Evolutionary conservation across 2,329 filamentous ascomycete species (phyloP), one percentile per base, ranked within the genome.

Genomic region (Cercospora sp.): DNA sequence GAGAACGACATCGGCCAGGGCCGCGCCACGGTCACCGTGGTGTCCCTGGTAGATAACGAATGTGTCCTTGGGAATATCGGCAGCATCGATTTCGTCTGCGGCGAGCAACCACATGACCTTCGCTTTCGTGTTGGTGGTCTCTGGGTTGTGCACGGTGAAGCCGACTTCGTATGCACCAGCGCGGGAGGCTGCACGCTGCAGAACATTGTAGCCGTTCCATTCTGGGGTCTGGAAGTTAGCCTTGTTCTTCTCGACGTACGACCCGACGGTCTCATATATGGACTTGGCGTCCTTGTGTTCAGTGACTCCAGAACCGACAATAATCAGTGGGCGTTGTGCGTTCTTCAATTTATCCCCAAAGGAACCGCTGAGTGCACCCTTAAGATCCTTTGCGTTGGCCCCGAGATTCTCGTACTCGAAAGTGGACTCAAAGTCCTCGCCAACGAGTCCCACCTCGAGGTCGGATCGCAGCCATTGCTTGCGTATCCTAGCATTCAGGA

Each of bases 11-110:
- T 99, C 94, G 60, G 95, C 95, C 69, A 97, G 88, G 81, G 96
- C 91, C 65, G 95, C 95, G 72, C 94, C 95, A 63, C 88, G 88
- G 83, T 99, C 95, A 81, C 95, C 95, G 81, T 99, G 95, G 81
- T 99, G 95, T 72, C 95, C 95, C 82, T 99, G 95, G 85, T 99
- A 99, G 76, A 99, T 88, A 70, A 99, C 90, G 79, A 98, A 99
- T 12, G 95, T 94, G 73, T 95, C 91, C 85, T 95, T 96, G 76
- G 95, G 95, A 67, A 99, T 92, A 75, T 97, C 93, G 67, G 88
- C 86, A 74, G 92, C 88, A 72, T 86, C 86, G 78, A 98, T 87
- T 83, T 99, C 95, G 79, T 99, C 95, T 30, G 95, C 95, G 73
- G 94, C 95, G 62, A 99, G 89, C 62, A 99, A 89, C 94, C 94